A percentile compares a stretch with the other conserved stretches of the same genome.
Conservation (phyloP, 306 rosid genomes). For the Dalbergia oliveri region DNA sequence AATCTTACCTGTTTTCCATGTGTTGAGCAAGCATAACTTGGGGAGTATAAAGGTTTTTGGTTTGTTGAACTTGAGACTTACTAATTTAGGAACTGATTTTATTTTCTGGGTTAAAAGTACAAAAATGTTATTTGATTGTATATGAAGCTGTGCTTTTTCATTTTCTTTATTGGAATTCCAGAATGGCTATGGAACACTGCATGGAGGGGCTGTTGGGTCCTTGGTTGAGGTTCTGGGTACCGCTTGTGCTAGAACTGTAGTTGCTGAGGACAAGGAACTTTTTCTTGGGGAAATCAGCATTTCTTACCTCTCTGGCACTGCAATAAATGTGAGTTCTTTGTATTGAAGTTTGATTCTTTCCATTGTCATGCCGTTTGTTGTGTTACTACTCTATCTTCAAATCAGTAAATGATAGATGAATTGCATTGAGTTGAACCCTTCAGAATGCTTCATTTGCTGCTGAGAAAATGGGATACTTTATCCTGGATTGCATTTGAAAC, state of each 20-base stretch:
- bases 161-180: slow-evolving; percentile 47
- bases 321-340: slow-evolving; percentile 48
- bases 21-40: background rate
- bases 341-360: slow-evolving; percentile 27
- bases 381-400: background rate
- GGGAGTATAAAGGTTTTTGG: background rate
- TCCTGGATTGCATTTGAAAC: too few relatives aligned
- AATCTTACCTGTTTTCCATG: background rate
- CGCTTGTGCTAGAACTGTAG: slow-evolving; percentile 65
- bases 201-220: slow-evolving; percentile 58
- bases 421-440: slow-evolving; percentile 1
- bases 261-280: slow-evolving; percentile 52
- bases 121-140: background rate
- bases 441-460: background rate
- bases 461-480: background rate
- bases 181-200: slow-evolving; percentile 54
- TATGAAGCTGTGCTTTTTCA: background rate
- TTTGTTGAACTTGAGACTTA: background rate
- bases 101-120: background rate
- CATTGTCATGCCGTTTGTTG: background rate
- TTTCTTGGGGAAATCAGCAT: slow-evolving; percentile 59
- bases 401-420: background rate
- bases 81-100: background rate
- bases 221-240: slow-evolving; percentile 47
- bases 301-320: slow-evolving; percentile 58